phyloP scores from a whole-genome alignment of 2,329 filamentous ascomycete species.

The Ophiosphaerella korrae region DNA sequence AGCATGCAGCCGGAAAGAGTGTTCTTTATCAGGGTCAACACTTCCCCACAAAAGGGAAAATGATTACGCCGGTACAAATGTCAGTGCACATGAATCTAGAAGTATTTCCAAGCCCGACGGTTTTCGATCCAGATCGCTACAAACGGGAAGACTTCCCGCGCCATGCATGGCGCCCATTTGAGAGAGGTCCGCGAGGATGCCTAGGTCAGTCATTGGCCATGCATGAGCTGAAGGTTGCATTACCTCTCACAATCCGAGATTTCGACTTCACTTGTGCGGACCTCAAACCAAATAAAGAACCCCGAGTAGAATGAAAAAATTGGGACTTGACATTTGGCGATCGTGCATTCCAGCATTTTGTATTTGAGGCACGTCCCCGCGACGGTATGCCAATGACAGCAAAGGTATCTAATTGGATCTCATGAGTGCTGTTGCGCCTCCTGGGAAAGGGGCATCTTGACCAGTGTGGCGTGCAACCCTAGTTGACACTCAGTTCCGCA shows the following conservation, averaged over 20 bases:
- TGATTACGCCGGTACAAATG: slow-evolving; percentile 50
- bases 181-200: slow-evolving; percentile 60
- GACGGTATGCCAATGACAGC: slow-evolving; percentile 42
- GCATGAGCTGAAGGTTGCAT: slow-evolving; percentile 57
- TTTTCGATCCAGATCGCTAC: slow-evolving; percentile 45
- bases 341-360: slow-evolving; percentile 36
- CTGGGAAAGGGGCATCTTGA: no score
- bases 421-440: slow-evolving; percentile 2
- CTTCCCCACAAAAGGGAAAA: slow-evolving; percentile 52
- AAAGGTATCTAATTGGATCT: slow-evolving; percentile 20
- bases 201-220: slow-evolving; percentile 63
- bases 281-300: slow-evolving; percentile 33
- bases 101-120: slow-evolving; percentile 30
- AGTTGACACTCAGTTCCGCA: no score
- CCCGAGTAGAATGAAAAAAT: slow-evolving; percentile 30
- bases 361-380: slow-evolving; percentile 39
- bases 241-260: slow-evolving; percentile 56
- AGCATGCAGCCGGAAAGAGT: slow-evolving; percentile 44
- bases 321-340: slow-evolving; percentile 38
- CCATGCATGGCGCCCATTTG: slow-evolving; percentile 62
- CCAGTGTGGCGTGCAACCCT: no score
- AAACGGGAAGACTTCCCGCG: slow-evolving; percentile 49
- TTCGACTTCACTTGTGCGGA: slow-evolving; percentile 53
- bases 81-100: slow-evolving; percentile 41
- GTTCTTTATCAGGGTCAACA: slow-evolving; percentile 46